phyloP scores from a whole-genome alignment of 2,329 filamentous ascomycete species.

The Parascedosporium putredinis region DNA sequence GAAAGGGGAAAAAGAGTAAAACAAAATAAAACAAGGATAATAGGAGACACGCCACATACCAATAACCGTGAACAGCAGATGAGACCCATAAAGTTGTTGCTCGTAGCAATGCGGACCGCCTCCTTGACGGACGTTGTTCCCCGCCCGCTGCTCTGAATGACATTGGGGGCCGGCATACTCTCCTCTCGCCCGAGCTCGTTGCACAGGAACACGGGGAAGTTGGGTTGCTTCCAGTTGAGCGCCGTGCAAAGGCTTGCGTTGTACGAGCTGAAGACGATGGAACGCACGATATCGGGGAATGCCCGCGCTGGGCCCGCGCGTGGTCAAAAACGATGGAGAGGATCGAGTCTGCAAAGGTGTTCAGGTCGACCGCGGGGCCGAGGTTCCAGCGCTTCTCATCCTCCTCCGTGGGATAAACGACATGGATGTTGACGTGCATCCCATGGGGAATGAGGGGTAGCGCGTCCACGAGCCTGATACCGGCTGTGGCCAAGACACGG shows the following conservation, averaged over 20 bases:
- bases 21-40: too few species aligned
- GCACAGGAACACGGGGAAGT: slow-evolving; percentile 91
- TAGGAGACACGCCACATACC: slow-evolving; percentile 45
- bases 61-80: slow-evolving; percentile 81
- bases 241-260: slow-evolving; percentile 85
- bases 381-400: slow-evolving; percentile 64
- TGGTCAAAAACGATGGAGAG: slow-evolving; percentile 85
- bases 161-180: slow-evolving; percentile 24
- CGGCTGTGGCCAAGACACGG: slow-evolving; percentile 61
- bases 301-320: slow-evolving; percentile 56
- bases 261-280: slow-evolving; percentile 89
- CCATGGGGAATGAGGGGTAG: slow-evolving; percentile 63
- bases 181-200: slow-evolving; percentile 72
- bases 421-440: slow-evolving; percentile 84
- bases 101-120: slow-evolving; percentile 81
- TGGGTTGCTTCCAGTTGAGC: slow-evolving; percentile 98
- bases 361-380: slow-evolving; percentile 71
- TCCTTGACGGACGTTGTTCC: slow-evolving; percentile 85
- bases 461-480: slow-evolving; percentile 69
- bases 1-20: too few species aligned
- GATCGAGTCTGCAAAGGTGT: slow-evolving; percentile 74
- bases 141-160: slow-evolving; percentile 49
- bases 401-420: slow-evolving; percentile 69
- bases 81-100: slow-evolving; percentile 96
- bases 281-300: slow-evolving; percentile 63